phyloP scores from a whole-genome alignment of 208 protist genomes.

The Wallacemonas collosoma region DNA sequence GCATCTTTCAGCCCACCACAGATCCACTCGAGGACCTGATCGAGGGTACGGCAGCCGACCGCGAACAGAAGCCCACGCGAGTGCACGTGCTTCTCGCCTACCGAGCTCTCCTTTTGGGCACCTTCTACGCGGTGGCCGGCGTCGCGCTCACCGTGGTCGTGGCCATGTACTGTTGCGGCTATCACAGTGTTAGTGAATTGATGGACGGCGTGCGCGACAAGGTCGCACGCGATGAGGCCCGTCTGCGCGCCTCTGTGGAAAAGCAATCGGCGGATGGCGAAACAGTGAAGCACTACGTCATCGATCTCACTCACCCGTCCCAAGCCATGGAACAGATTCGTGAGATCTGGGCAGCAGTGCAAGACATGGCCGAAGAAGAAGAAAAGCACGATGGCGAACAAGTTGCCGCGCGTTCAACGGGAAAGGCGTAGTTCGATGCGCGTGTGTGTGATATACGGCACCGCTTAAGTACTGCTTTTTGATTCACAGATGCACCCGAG shows the following conservation, averaged over 20 bases:
- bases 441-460: not conserved
- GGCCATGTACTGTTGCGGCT: constrained; percentile 67
- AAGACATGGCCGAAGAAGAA: constrained; percentile 37
- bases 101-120: constrained; percentile 68
- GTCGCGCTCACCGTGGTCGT: constrained; percentile 33
- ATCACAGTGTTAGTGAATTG: constrained; percentile 40
- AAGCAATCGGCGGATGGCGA: constrained; percentile 13
- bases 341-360: constrained; percentile 58
- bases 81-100: constrained; percentile 70
- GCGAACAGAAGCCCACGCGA: not conserved
- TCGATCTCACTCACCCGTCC: constrained; percentile 65
- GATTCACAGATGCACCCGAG: too few species aligned
- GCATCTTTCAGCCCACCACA: constrained; percentile 35
- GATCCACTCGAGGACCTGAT: constrained; percentile 48
- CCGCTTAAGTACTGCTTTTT: too few species aligned
- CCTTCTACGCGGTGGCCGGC: constrained; percentile 61
- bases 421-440: not conserved
- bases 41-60: constrained; percentile 25
- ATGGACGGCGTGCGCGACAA: constrained; percentile 45
- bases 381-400: constrained; percentile 9
- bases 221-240: constrained; percentile 38
- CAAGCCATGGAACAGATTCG: constrained; percentile 49
- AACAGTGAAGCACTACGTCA: constrained; percentile 54
- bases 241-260: constrained; percentile 22
- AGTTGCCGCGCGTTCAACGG: not conserved